phyloP scores from a whole-genome alignment of 148 eudicot species.

The Amaranthus cruentus region DNA sequence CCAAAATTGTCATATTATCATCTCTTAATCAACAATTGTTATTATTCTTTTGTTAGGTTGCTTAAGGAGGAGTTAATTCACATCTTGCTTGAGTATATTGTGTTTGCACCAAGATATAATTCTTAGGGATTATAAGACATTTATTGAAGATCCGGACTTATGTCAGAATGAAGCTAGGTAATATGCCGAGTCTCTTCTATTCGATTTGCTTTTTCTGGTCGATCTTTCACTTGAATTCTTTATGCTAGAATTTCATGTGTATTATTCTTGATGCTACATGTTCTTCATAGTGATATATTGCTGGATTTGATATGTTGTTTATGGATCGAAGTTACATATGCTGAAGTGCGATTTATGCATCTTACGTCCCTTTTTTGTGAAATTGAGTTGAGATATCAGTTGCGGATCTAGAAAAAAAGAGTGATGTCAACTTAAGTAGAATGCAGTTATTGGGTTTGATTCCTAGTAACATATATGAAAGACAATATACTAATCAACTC shows the following conservation, averaged over 20 bases:
- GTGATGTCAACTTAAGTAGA: too few relatives aligned
- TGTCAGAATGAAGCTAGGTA: constrained; percentile 45
- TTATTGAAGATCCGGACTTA: constrained; percentile 3
- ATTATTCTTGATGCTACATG: too few relatives aligned
- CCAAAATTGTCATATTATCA: background rate
- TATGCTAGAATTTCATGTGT: too few relatives aligned
- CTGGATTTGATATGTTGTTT: background rate
- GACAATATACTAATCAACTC: too few relatives aligned
- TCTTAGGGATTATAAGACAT: constrained; percentile 5
- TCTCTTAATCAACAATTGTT: background rate
- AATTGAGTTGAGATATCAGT: too few relatives aligned
- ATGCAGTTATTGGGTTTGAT: background rate
- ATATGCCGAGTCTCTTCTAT: background rate
- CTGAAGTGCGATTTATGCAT: background rate
- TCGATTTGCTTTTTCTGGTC: background rate
- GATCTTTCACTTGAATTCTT: background rate
- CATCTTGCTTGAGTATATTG: constrained; percentile 6
- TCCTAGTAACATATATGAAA: background rate
- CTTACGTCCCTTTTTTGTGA: background rate
- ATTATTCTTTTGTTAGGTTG: constrained; percentile 14
- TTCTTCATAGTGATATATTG: background rate
- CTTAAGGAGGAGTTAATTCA: constrained; percentile 6
- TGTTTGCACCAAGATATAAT: background rate
- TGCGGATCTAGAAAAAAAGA: too few relatives aligned
- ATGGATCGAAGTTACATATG: background rate